Percentiles rank a stretch among this genome's conserved stretches.
These are phyloP conservation scores for Monosiga brevicollis DNA, from an alignment of 78 protist genomes.

Conservation along the genomic window DNA sequence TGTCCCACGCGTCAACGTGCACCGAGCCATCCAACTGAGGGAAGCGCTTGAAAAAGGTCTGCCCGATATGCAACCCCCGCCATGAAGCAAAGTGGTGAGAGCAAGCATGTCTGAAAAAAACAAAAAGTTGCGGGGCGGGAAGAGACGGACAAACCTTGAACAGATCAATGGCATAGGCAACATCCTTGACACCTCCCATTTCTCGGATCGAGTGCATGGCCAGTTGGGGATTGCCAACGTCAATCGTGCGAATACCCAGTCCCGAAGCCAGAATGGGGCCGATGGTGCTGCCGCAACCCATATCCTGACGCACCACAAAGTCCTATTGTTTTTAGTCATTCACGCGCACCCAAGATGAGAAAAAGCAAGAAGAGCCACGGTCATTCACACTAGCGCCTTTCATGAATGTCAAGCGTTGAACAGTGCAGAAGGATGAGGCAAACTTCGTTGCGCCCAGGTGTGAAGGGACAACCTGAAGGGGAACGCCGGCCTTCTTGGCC, in stretches of 20 bases:
- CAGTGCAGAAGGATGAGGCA: not conserved
- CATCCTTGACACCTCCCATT: constrained; percentile 28
- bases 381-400: too few relatives aligned
- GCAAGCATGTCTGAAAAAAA: not conserved
- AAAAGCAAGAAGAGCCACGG: not conserved
- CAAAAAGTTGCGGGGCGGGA: not conserved
- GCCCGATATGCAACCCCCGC: not conserved
- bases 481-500: constrained; percentile 47
- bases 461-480: constrained; percentile 43
- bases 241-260: constrained; percentile 54
- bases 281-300: constrained; percentile 89
- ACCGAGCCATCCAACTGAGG: not conserved
- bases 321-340: constrained; percentile 42
- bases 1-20: too few relatives aligned
- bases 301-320: constrained; percentile 77
- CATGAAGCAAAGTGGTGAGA: not conserved
- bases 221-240: constrained; percentile 86
- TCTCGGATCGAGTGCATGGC: constrained; percentile 86
- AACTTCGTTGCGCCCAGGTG: too few relatives aligned
- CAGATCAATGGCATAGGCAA: not conserved
- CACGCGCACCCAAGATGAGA: not conserved
- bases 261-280: constrained; percentile 54
- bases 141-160: too few relatives aligned
- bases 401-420: too few relatives aligned
- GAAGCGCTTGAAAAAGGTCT: constrained; percentile 12